These are phyloP conservation scores for Nemania abortiva DNA, from an alignment of 2,329 filamentous ascomycete genomes.

Conservation along the genomic window DNA sequence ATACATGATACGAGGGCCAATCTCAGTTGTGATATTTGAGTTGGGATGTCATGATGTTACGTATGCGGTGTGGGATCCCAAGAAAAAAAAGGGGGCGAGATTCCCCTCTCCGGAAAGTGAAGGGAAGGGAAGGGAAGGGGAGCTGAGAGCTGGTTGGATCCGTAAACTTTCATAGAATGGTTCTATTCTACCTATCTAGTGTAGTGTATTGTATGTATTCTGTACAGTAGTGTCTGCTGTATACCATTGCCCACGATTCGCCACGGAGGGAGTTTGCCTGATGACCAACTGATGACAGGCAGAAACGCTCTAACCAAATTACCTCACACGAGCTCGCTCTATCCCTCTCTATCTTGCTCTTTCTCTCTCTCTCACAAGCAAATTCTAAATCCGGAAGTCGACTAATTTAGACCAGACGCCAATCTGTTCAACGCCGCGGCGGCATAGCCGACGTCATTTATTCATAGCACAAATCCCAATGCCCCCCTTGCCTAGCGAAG, in stretches of 20 bases:
- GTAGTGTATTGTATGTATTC: not conserved
- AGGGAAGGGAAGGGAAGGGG: not conserved
- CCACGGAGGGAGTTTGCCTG: constrained; percentile 11
- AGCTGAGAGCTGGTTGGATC: constrained; percentile 1
- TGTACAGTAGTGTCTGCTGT: not conserved
- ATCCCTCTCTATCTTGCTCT: not conserved
- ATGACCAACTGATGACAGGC: constrained; percentile 4
- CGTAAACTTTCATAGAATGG: not conserved
- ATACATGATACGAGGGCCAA: not conserved
- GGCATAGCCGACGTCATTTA: constrained; percentile 39
- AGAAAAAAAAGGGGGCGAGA: not conserved
- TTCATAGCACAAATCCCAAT: constrained; percentile 75
- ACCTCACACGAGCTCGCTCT: not conserved
- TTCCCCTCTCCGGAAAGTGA: not conserved
- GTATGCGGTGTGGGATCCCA: not conserved
- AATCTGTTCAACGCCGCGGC: constrained; percentile 8
- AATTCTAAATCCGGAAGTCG: not conserved
- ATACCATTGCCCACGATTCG: not conserved
- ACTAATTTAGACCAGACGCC: constrained; percentile 3
- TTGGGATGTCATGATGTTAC: not conserved
- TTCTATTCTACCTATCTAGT: constrained; percentile 15
- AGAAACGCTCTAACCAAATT: constrained; percentile 11
- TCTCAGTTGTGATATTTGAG: not conserved
- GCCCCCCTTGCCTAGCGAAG: constrained; percentile 78
- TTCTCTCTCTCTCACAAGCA: not conserved